Conservation (phyloP, 371 early-diverging fungal species). For the Mortierella sp. region DNA sequence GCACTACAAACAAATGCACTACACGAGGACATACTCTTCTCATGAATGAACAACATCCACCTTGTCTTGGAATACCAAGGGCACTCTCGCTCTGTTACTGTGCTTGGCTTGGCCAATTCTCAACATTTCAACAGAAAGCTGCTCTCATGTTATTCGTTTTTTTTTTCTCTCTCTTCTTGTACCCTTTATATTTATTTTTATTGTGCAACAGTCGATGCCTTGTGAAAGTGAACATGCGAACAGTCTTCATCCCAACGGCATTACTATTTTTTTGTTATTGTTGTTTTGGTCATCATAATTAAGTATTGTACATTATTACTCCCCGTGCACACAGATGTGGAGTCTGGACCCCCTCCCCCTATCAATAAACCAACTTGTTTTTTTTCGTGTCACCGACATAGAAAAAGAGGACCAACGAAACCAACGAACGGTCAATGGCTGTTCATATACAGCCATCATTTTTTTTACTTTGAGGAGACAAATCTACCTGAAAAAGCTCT, state of each 20-base stretch:
- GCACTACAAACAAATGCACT: no score
- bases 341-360: background rate
- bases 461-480: background rate
- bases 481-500: background rate
- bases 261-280: no score
- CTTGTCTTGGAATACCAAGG: no score
- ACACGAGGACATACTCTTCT: no score
- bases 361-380: background rate
- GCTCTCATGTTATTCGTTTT: background rate
- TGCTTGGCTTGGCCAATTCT: background rate
- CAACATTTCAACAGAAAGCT: background rate
- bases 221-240: slow-evolving; percentile 10
- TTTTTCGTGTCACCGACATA: background rate
- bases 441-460: background rate
- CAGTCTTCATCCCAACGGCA: background rate
- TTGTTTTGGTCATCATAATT: slow-evolving; percentile 3
- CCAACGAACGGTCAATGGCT: background rate
- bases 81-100: no score
- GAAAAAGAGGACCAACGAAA: background rate
- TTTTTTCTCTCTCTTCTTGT: background rate
- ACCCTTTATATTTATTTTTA: background rate
- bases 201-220: slow-evolving; percentile 8
- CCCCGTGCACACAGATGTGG: background rate
- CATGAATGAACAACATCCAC: no score
- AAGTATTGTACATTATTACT: background rate